These are phyloP conservation scores for Rhododendron henanense DNA, from an alignment of 148 eudicot genomes.

Conservation along the genomic window DNA sequence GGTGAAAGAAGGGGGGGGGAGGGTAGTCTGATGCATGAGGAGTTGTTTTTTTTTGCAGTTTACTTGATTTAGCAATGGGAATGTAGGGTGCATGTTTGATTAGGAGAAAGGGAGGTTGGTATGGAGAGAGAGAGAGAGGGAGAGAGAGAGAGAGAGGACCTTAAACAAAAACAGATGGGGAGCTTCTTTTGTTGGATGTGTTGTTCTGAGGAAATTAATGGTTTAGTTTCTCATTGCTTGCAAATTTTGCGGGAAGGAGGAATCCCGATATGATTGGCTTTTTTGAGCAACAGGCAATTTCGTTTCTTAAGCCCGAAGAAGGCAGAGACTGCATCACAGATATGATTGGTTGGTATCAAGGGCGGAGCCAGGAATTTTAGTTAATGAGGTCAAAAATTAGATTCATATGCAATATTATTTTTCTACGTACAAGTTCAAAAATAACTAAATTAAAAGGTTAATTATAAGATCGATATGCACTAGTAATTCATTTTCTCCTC, in stretches of 20 bases:
- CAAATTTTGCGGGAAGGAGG: neutral
- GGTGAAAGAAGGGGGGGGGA: neutral
- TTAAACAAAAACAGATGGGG: neutral
- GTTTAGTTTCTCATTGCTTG: neutral
- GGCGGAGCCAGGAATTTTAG: too few species aligned
- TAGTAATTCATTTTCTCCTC: too few species aligned
- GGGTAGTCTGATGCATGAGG: neutral
- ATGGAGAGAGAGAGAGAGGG: neutral
- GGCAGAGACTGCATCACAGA: too few species aligned
- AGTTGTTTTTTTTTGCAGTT: neutral
- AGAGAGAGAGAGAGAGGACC: neutral
- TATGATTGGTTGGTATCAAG: neutral
- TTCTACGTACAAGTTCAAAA: too few species aligned
- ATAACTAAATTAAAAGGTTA: too few species aligned
- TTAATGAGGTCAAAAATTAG: too few species aligned
- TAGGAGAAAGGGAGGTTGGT: slow-evolving; percentile 7
- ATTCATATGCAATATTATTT: too few species aligned
- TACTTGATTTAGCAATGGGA: neutral
- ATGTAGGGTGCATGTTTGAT: slow-evolving; percentile 14
- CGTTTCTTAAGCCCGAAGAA: too few species aligned
- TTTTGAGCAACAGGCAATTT: too few species aligned
- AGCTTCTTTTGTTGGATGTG: neutral
- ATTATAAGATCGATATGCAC: too few species aligned
- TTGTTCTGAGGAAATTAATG: neutral
- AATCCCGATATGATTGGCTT: neutral